These are phyloP conservation scores for Dactylella cylindrospora DNA, from an alignment of 2,329 filamentous ascomycete genomes.

Conservation along the genomic window DNA sequence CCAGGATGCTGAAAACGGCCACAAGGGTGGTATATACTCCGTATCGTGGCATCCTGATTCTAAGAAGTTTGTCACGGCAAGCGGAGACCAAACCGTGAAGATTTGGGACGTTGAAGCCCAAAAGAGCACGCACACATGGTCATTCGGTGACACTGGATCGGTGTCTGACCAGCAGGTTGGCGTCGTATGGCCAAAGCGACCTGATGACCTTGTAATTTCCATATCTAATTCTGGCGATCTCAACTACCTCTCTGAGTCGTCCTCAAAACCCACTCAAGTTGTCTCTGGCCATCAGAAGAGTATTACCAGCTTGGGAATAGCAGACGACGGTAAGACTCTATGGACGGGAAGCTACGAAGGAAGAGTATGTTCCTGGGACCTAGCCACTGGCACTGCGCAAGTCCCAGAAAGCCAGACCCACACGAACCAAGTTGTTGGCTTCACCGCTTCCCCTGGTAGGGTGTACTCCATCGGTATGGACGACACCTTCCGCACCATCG, in stretches of 20 bases:
- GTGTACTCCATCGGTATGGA: conserved; percentile 94
- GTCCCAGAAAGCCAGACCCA: conserved; percentile 78
- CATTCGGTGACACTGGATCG: conserved; percentile 74
- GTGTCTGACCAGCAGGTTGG: conserved; percentile 88
- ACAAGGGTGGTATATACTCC: conserved; percentile 89
- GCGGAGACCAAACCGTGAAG: conserved; percentile 90
- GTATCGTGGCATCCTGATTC: conserved; percentile 89
- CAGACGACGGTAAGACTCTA: conserved; percentile 63
- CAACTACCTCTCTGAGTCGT: conserved; percentile 79
- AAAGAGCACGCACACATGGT: conserved; percentile 78
- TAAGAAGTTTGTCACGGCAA: conserved; percentile 82
- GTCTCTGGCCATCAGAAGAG: conserved; percentile 89
- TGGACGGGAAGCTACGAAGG: conserved; percentile 94
- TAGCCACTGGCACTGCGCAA: conserved; percentile 67
- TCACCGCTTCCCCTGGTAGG: conserved; percentile 62
- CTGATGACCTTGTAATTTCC: conserved; percentile 85
- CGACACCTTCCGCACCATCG: conserved; percentile 78
- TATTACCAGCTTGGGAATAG: conserved; percentile 73
- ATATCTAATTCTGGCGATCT: conserved; percentile 85
- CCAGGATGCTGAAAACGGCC: conserved; percentile 69
- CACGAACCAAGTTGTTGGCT: conserved; percentile 79
- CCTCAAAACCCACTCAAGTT: conserved; percentile 66
- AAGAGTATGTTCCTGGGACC: conserved; percentile 79
- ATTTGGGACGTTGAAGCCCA: conserved; percentile 87
- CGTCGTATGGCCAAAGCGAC: conserved; percentile 82